These are phyloP conservation scores for Colletotrichum chrysophilum DNA, from an alignment of 2,329 filamentous ascomycete genomes.

Conservation along the genomic window DNA sequence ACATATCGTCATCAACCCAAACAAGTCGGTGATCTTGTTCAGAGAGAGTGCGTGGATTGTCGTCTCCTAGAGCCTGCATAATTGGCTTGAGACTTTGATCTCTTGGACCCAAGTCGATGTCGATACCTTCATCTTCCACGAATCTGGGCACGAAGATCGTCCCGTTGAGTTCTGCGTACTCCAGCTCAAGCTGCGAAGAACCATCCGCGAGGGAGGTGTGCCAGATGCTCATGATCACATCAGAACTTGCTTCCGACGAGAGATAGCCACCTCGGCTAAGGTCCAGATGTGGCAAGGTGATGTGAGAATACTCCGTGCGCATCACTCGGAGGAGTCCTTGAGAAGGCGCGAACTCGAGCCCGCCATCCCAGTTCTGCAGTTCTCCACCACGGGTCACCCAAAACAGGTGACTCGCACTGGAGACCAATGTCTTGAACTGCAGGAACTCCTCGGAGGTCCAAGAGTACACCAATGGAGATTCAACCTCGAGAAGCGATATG, in stretches of 20 bases:
- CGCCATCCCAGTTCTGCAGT: not conserved
- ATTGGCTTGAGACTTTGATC: not conserved
- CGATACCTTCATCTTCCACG: conserved; percentile 4
- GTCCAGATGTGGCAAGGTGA: conserved; percentile 13
- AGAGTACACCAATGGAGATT: conserved; percentile 3
- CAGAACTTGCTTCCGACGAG: rapidly evolving
- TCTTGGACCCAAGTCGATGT: not conserved
- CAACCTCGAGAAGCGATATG: conserved; percentile 19
- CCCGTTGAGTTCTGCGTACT: conserved; percentile 19
- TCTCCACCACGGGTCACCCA: conserved; percentile 18
- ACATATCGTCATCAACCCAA: not conserved
- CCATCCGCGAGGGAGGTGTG: not conserved
- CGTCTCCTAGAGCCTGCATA: not conserved
- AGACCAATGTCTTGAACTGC: conserved; percentile 15
- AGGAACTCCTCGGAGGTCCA: conserved; percentile 11
- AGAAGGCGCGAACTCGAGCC: conserved; percentile 15
- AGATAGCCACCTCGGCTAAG: not conserved
- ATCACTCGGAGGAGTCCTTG: conserved; percentile 22
- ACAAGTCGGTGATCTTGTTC: not conserved
- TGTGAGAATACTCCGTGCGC: conserved; percentile 18
- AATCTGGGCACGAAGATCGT: conserved; percentile 14
- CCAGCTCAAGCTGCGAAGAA: not conserved
- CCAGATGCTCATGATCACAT: not conserved
- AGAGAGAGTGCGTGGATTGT: not conserved
- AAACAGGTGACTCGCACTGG: conserved; percentile 12